phyloP scores from a whole-genome alignment of 2,329 filamentous ascomycete species.

The Aspergillus tanneri region DNA sequence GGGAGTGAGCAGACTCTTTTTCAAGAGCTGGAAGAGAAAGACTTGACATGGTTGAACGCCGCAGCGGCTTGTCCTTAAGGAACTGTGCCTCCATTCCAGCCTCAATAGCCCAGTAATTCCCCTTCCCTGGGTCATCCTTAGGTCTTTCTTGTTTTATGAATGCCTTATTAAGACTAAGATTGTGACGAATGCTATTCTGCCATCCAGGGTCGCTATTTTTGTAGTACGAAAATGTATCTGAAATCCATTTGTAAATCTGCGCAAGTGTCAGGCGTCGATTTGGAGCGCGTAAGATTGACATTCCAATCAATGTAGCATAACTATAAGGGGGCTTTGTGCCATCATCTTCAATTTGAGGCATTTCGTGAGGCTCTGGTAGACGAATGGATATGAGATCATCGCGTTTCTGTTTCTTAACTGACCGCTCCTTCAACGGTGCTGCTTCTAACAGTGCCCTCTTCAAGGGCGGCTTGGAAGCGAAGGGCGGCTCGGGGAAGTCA shows the following conservation, averaged over 20 bases:
- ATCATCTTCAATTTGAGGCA: constrained; percentile 78
- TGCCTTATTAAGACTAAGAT: constrained; percentile 92
- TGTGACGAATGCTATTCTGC: constrained; percentile 99
- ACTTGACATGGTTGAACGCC: constrained; percentile 47
- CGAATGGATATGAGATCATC: constrained; percentile 53
- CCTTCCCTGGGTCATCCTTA: constrained; percentile 96
- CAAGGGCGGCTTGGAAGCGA: constrained; percentile 44
- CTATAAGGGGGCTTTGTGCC: constrained; percentile 86
- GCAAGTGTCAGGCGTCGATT: constrained; percentile 81
- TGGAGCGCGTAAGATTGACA: constrained; percentile 88
- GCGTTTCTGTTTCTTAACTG: constrained; percentile 66
- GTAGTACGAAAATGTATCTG: constrained; percentile 90
- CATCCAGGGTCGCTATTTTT: constrained; percentile 80
- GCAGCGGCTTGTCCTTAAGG: constrained; percentile 75
- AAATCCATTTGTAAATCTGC: constrained; percentile 99
- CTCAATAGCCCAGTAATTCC: constrained; percentile 94
- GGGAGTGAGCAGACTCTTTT: constrained; percentile 31
- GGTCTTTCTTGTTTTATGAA: constrained; percentile 94
- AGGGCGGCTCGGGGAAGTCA: constrained; percentile 49
- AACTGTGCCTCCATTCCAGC: constrained; percentile 87
- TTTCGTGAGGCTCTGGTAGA: constrained; percentile 72
- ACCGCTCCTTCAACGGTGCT: constrained; percentile 68
- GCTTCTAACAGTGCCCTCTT: constrained; percentile 70
- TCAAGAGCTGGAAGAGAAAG: constrained; percentile 39
- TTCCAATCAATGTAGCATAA: constrained; percentile 92